These are phyloP conservation scores for Lepidium africanum DNA, from an alignment of 345 rosid genomes.

Conservation along the genomic window DNA sequence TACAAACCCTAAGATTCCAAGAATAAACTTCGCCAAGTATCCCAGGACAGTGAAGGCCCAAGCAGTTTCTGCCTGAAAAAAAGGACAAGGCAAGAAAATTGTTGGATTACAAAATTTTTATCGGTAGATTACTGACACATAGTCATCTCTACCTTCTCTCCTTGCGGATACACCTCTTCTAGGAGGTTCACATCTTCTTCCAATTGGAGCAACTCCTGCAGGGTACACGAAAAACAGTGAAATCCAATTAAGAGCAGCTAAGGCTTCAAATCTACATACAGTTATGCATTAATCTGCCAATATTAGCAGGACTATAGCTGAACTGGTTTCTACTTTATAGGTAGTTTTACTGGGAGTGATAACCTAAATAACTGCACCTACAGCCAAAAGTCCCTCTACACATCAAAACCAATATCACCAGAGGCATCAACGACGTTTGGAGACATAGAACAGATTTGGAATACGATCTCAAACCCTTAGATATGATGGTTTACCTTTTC, in stretches of 20 bases:
- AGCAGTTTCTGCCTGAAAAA: slow-evolving; percentile 80
- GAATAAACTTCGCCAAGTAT: slow-evolving; percentile 74
- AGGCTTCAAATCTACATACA: neutral
- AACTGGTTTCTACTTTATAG: neutral
- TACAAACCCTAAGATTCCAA: slow-evolving; percentile 78
- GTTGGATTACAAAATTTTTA: neutral
- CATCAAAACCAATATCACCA: neutral
- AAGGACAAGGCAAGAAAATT: neutral
- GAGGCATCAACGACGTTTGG: neutral
- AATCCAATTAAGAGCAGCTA: neutral
- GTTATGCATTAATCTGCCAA: neutral
- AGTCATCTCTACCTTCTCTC: slow-evolving; percentile 60
- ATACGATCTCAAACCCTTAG: neutral
- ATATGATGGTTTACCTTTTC: slow-evolving; percentile 55
- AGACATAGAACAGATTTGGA: neutral
- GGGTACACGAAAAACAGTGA: slow-evolving; percentile 7
- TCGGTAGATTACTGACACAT: neutral
- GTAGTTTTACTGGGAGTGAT: neutral
- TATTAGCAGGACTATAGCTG: neutral
- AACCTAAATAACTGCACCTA: neutral
- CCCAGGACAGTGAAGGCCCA: slow-evolving; percentile 97
- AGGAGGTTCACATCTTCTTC: slow-evolving; percentile 95
- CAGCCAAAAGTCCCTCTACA: neutral
- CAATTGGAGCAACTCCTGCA: slow-evolving; percentile 80
- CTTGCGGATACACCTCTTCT: slow-evolving; percentile 97